A percentile compares a stretch with the other conserved stretches of the same genome.
phyloP scores from a whole-genome alignment of 2,329 filamentous ascomycete species.

The Sordariomycetes sp. region DNA sequence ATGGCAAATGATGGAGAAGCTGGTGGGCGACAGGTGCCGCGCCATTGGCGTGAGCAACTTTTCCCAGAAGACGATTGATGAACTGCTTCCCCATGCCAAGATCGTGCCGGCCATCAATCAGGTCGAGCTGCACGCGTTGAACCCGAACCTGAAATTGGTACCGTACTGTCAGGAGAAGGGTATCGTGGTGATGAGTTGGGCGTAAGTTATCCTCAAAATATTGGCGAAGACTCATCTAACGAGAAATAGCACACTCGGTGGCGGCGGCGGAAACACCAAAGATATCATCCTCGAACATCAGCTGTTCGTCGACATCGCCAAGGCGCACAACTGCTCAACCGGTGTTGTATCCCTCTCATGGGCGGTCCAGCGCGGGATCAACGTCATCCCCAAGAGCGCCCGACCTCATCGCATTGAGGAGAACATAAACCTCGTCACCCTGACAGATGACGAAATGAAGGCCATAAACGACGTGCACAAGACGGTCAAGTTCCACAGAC shows the following conservation, averaged over 20 bases:
- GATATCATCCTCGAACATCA: constrained; percentile 11
- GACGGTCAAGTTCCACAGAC: constrained; percentile 10
- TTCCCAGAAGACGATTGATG: constrained; percentile 17
- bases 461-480: constrained; percentile 14
- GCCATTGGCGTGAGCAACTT: constrained; percentile 24
- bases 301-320: constrained; percentile 13
- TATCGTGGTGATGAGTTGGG: constrained; percentile 20
- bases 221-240: neutral
- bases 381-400: constrained; percentile 15
- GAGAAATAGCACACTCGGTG: constrained; percentile 2
- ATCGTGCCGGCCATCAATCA: constrained; percentile 21
- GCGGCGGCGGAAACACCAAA: constrained; percentile 2
- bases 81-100: constrained; percentile 12
- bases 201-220: constrained; percentile 10
- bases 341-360: constrained; percentile 16
- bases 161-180: constrained; percentile 19
- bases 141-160: constrained; percentile 19
- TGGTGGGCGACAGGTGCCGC: constrained; percentile 13
- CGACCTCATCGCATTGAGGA: constrained; percentile 11
- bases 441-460: constrained; percentile 15
- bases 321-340: constrained; percentile 11
- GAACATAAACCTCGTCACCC: constrained; percentile 14
- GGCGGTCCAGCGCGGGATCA: constrained; percentile 15
- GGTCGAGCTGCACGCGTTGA: constrained; percentile 21
- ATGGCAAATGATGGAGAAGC: constrained; percentile 17